Evolutionary conservation across 2,329 filamentous ascomycete species (phyloP), one percentile per base, ranked within the genome.

Genomic region (Diaporthe ilicicola): DNA sequence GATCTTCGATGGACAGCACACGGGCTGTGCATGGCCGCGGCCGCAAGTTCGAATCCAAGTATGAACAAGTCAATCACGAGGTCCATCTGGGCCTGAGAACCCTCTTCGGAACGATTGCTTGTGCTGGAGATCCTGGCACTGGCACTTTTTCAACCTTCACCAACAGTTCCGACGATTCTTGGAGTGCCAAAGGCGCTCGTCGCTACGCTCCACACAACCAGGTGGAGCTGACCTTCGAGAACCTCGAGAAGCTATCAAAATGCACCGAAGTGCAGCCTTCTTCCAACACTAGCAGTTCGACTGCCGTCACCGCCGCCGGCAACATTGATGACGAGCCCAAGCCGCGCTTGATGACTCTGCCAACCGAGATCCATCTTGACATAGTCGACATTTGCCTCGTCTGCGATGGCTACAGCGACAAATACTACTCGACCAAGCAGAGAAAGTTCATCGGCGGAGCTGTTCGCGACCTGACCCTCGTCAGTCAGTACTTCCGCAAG

Each of bases 291-390:
- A n/a, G 22, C 34, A 27, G 7, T 6, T 34, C 42, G 7, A 22
- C 6, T 27, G 42, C 27, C 17, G 37, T 37, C 8, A 61, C 17
- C 1, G 39, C 32, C 9, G 27, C 55, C 8, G 24, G 24, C 19
- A 44, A 37, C 55, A 7, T 27, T 15, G 37, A 59, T 24, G 24
- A 39, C 32, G 13, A 27, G 54, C 24, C 17, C 19, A 3, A 51
- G 46, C 13, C 24, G 8, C 44, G 13, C 24, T 13, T 72, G 13
- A 67, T 72, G 67, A 67, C 66, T 29, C 59, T 72, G 12, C 70
- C 70, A 4, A 62, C 62, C n/a, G 70, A 72, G 53, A 19, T 72
- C 7, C 70, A 72, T 13, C 59, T 67, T 13, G 54, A 66, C 19
- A 61, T 72, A 37, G 51, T 65, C 9, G 59, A 66, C 1, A 24